These are phyloP conservation scores for Entomortierella beljakovae DNA, from an alignment of 192 early-diverging fungal species.

Conservation along the genomic window DNA sequence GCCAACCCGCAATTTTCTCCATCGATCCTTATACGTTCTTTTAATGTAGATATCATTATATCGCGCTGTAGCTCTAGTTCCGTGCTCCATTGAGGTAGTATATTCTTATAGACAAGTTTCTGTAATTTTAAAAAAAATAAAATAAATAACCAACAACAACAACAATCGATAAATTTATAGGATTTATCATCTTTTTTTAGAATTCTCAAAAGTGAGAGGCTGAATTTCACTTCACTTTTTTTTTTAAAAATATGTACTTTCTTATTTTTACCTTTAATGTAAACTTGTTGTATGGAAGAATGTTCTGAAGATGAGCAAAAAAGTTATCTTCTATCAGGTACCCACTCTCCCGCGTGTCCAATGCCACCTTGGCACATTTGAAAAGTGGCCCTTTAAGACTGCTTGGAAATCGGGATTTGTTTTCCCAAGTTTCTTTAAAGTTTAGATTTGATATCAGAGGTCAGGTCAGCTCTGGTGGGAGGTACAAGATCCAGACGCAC, in stretches of 20 bases:
- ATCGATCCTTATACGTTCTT: not conserved
- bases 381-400: slow-evolving; percentile 7
- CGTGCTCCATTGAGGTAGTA: slow-evolving; percentile 14
- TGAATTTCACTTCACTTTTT: no score
- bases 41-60: not conserved
- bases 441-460: no score
- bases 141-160: not conserved
- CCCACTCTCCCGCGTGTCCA: not conserved
- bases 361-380: slow-evolving; percentile 7
- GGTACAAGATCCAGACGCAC: not conserved
- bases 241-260: no score
- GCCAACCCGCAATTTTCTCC: not conserved
- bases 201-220: not conserved
- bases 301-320: slow-evolving; percentile 10
- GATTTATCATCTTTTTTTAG: not conserved
- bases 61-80: slow-evolving; percentile 5
- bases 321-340: slow-evolving; percentile 20
- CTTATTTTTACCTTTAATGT: slow-evolving; percentile 11
- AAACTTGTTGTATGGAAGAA: slow-evolving; percentile 22
- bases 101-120: slow-evolving; percentile 25
- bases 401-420: slow-evolving; percentile 2
- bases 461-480: no score
- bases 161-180: no score
- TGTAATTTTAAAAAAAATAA: not conserved
- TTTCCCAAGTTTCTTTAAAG: slow-evolving; percentile 20